A percentile compares a stretch with the other conserved stretches of the same genome.
These are phyloP conservation scores for Ceratocystis colombiana DNA, from an alignment of 2,329 filamentous ascomycete species.

Conservation along the genomic window DNA sequence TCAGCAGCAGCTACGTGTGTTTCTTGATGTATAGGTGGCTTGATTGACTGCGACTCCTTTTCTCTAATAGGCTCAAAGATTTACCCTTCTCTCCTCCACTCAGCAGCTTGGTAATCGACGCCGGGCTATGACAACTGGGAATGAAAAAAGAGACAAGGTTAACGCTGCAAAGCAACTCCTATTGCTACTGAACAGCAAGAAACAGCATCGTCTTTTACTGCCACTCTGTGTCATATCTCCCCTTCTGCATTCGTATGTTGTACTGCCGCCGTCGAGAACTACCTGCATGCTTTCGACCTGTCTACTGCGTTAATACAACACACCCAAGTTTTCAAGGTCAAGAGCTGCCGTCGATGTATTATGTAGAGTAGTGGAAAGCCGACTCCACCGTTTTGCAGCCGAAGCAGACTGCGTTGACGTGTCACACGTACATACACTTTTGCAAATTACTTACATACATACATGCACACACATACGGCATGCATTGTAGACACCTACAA, in stretches of 20 bases:
- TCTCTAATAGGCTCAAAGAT: neutral
- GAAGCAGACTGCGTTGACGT: neutral
- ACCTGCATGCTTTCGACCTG: neutral
- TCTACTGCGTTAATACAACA: neutral
- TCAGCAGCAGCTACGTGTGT: slow-evolving; percentile 2
- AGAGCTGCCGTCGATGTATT: neutral
- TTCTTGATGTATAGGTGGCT: neutral
- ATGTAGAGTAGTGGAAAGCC: neutral
- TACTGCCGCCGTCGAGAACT: neutral
- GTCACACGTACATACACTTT: neutral
- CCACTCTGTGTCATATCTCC: neutral
- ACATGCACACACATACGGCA: neutral
- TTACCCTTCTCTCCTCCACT: neutral
- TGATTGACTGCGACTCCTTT: neutral
- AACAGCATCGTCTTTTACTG: neutral
- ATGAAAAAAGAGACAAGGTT: neutral
- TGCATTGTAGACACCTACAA: slow-evolving; percentile 2
- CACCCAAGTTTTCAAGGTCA: neutral
- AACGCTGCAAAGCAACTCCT: neutral
- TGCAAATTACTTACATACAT: neutral
- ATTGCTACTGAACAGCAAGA: neutral
- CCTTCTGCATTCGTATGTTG: neutral
- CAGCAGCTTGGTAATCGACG: neutral
- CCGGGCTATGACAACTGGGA: neutral
- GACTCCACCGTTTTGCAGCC: slow-evolving; percentile 9